Evolutionary conservation across 2,329 filamentous ascomycete genomes (phyloP), one percentile per base, ranked within the genome.

Genomic region (Ceratocystis variospora): DNA sequence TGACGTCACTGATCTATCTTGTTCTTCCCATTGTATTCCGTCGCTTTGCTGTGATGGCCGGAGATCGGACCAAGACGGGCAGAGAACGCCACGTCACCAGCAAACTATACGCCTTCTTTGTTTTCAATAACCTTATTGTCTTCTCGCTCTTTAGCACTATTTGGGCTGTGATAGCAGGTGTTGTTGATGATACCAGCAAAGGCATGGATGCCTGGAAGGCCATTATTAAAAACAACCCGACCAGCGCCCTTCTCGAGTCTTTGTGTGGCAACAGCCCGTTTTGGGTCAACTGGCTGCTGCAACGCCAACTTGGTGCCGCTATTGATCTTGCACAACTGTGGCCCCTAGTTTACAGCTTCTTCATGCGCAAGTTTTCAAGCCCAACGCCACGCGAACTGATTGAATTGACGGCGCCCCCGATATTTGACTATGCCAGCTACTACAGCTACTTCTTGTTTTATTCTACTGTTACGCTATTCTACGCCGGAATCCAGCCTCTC

Each of bases 391-490:
- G 94, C 70, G 88, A 96, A 74, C 79, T 94, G 70, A 97, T 97
- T 70, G 90, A 96, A 74, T 83, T 94, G 72, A 96, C 92, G 0
- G 94, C 94, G 2, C 94, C 94, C 0, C 92, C 90, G 1, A 80
- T 89, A 0, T 96, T 99, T 74, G 92, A 97, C 71, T 97, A 96
- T 73, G 90, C 94, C 67, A 90, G 85, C 71, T 97, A 97, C 77
- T 99, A 96, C 81, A 97, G 96, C 75, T 97, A 96, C 75, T 96
- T 96, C 76, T 80, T 97, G 37, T 99, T 90, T 77, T 99, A 97
- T 77, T 81, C 88, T 28, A 96, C 93, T 0, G 89, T 97, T 41
- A 88, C 90, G 0, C 79, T 99, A 17, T 90, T 87, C 71, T 96
- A 94, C 72, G 86, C 87, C 1, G 85, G 86, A 1, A 80, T 97